phyloP scores from a whole-genome alignment of 2,329 filamentous ascomycete species.

The Parastagonospora avenae region DNA sequence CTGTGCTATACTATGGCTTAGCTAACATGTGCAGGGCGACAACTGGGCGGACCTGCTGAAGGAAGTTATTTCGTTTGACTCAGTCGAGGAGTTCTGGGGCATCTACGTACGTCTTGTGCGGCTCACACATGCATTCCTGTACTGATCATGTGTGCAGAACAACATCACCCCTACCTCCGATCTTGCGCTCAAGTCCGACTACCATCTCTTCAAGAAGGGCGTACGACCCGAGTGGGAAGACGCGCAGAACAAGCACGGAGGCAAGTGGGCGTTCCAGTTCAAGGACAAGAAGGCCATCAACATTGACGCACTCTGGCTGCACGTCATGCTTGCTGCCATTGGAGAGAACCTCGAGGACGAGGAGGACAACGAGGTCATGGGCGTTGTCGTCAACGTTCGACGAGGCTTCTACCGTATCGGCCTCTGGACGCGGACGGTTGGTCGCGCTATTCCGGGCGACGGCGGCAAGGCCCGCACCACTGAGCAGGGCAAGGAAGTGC shows the following conservation, averaged over 20 bases:
- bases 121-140: slow-evolving; percentile 12
- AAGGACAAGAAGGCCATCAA: slow-evolving; percentile 92
- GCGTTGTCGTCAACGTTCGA: slow-evolving; percentile 97
- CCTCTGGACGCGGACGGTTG: slow-evolving; percentile 94
- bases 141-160: slow-evolving; percentile 67
- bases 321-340: slow-evolving; percentile 95
- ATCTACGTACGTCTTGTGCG: slow-evolving; percentile 78
- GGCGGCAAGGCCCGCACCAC: slow-evolving; percentile 76
- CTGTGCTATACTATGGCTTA: not conserved
- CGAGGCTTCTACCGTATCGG: slow-evolving; percentile 98
- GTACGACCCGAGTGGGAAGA: slow-evolving; percentile 99
- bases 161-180: slow-evolving; percentile 97
- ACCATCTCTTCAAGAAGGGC: slow-evolving; percentile 98
- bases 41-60: slow-evolving; percentile 99
- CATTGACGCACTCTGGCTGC: slow-evolving; percentile 94
- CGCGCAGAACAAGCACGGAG: slow-evolving; percentile 96
- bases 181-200: slow-evolving; percentile 95
- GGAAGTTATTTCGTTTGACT: slow-evolving; percentile 98
- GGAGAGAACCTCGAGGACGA: slow-evolving; percentile 97
- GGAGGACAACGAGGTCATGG: slow-evolving; percentile 96
- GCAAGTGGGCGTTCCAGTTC: slow-evolving; percentile 98
- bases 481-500: slow-evolving; percentile 84
- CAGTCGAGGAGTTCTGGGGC: slow-evolving; percentile 99
- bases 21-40: slow-evolving; percentile 68
- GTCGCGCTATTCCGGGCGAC: slow-evolving; percentile 77